Conservation (phyloP, 2,329 filamentous ascomycete species). For the Calonectria pauciramosa region DNA sequence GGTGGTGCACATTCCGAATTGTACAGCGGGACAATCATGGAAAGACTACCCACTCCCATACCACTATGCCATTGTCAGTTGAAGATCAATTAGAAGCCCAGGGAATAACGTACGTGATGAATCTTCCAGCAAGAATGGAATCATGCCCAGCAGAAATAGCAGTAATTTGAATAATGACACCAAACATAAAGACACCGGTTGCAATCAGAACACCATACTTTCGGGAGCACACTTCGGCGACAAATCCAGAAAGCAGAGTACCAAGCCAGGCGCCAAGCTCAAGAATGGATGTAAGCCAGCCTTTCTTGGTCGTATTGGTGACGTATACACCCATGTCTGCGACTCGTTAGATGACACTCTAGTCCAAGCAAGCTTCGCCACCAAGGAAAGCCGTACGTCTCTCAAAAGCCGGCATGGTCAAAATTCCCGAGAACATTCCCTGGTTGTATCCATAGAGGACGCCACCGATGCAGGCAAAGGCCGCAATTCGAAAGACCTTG, state of each 20-base stretch:
- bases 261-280: constrained; percentile 86
- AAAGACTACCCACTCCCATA: constrained; percentile 77
- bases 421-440: constrained; percentile 72
- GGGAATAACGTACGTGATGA: constrained; percentile 67
- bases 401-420: constrained; percentile 69
- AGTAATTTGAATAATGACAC: constrained; percentile 77
- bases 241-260: constrained; percentile 75
- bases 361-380: not conserved
- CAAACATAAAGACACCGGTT: constrained; percentile 76
- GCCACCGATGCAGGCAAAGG: constrained; percentile 74
- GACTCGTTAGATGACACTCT: constrained; percentile 2
- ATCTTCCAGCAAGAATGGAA: constrained; percentile 78
- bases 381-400: constrained; percentile 54
- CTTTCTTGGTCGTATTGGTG: constrained; percentile 67
- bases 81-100: not conserved
- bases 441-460: constrained; percentile 81
- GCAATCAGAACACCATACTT: constrained; percentile 79
- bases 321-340: constrained; percentile 69
- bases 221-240: constrained; percentile 78
- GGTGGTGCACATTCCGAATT: constrained; percentile 62
- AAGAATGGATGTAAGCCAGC: constrained; percentile 76
- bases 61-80: constrained; percentile 52
- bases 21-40: constrained; percentile 74
- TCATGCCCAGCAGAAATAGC: constrained; percentile 69
- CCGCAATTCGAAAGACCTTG: constrained; percentile 71